These are phyloP conservation scores for Mortierella sp. DNA, from an alignment of 371 early-diverging fungal species.

Conservation along the genomic window DNA sequence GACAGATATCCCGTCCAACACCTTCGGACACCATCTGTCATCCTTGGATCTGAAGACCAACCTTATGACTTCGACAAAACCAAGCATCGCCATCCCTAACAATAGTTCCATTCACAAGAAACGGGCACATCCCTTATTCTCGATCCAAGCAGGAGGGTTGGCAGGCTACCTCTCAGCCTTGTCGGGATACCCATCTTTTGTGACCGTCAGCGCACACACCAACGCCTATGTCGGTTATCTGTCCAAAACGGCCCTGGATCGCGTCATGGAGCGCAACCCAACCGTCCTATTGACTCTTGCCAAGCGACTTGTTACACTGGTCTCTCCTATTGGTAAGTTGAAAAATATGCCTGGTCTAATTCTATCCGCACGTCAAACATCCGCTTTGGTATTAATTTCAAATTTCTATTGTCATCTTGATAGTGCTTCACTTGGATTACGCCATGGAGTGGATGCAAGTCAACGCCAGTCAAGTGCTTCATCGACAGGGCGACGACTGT, in stretches of 20 bases:
- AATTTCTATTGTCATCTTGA: background rate
- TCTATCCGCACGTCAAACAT: background rate
- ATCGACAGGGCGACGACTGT: conserved; percentile 86
- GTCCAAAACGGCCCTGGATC: conserved; percentile 84
- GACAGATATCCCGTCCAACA: conserved; percentile 22
- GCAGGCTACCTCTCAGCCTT: conserved; percentile 94
- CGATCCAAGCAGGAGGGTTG: conserved; percentile 87
- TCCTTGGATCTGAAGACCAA: conserved; percentile 41
- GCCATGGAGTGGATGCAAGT: conserved; percentile 97
- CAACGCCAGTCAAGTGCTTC: conserved; percentile 92
- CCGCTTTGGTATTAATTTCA: background rate
- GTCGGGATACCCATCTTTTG: conserved; percentile 91
- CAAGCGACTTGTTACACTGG: conserved; percentile 83
- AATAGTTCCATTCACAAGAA: conserved; percentile 14
- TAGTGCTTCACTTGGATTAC: conserved; percentile 91
- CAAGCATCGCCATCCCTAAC: background rate
- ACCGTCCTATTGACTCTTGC: conserved; percentile 88
- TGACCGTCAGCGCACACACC: conserved; percentile 85
- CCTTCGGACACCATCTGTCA: conserved; percentile 51
- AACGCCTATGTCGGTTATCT: conserved; percentile 90
- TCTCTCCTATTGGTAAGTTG: conserved; percentile 84
- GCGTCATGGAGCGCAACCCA: conserved; percentile 88
- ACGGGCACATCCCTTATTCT: conserved; percentile 69
- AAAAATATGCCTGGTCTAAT: background rate
- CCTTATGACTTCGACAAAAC: background rate